A percentile compares a stretch with the other conserved stretches of the same genome.
Evolutionary conservation across 2,329 filamentous ascomycete species (phyloP).

Genomic region (Tolypocladium amazonense): DNA sequence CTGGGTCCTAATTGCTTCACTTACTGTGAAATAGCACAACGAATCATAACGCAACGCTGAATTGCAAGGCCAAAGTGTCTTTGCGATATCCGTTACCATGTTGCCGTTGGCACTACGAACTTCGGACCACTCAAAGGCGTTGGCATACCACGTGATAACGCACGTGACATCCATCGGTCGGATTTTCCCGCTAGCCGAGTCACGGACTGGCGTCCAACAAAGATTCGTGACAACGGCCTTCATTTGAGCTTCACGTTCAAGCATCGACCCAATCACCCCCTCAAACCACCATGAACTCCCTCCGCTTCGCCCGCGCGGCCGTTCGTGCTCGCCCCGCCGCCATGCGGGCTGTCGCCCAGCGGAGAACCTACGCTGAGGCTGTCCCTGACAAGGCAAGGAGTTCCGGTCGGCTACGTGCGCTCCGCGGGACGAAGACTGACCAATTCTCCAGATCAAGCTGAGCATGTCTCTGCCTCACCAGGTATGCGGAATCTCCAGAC

Average conservation of each 20-base stretch:
- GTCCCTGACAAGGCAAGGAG: constrained; percentile 65
- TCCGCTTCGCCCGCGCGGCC: constrained; percentile 85
- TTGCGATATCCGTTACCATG: neutral
- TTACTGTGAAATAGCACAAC: neutral
- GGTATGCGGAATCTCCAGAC: constrained; percentile 49
- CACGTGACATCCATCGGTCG: constrained; percentile 22
- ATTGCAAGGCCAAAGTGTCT: neutral
- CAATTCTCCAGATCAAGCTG: constrained; percentile 67
- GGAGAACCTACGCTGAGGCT: constrained; percentile 84
- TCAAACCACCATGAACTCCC: constrained; percentile 72
- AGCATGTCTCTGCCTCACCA: constrained; percentile 95
- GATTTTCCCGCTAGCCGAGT: constrained; percentile 30
- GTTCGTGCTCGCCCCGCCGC: constrained; percentile 72
- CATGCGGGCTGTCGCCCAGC: constrained; percentile 66
- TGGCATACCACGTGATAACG: constrained; percentile 15
- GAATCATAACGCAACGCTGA: neutral
- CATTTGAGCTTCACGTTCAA: constrained; percentile 27
- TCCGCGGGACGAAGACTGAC: constrained; percentile 10
- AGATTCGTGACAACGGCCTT: constrained; percentile 38
- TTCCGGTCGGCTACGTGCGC: constrained; percentile 11
- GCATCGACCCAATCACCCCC: constrained; percentile 39
- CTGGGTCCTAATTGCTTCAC: too few species aligned
- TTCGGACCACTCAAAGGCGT: neutral
- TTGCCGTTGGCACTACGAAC: neutral
- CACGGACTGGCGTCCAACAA: constrained; percentile 28